phyloP scores from a whole-genome alignment of 495 filamentous ascomycete species.

The Penicillium cosmopolitanum region DNA sequence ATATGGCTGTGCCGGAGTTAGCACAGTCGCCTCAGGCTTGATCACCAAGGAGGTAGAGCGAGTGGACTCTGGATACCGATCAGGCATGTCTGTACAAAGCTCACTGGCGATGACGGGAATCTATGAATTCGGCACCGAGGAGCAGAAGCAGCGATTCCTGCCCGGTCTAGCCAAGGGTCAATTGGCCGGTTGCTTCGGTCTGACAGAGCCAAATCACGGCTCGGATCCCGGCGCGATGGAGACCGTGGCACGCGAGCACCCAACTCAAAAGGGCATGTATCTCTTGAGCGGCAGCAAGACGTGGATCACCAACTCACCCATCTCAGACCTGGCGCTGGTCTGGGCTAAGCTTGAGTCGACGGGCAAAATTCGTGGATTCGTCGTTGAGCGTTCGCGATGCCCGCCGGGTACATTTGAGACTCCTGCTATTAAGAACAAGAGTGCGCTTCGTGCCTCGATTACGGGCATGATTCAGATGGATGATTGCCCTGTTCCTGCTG shows the following conservation, averaged over 20 bases:
- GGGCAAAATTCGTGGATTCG: conserved; percentile 93
- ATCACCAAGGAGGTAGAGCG: conserved; percentile 96
- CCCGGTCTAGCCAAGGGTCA: conserved; percentile 86
- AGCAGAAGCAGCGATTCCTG: conserved; percentile 88
- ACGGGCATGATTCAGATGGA: conserved; percentile 99
- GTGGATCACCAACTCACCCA: conserved; percentile 98
- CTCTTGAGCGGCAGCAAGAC: conserved; percentile 87
- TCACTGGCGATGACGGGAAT: conserved; percentile 97
- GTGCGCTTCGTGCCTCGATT: conserved; percentile 86
- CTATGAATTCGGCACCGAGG: conserved; percentile 84
- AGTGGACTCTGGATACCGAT: conserved; percentile 93
- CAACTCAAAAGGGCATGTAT: conserved; percentile 83
- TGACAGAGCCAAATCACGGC: conserved; percentile 97
- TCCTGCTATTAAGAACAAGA: conserved; percentile 93
- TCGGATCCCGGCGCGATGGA: conserved; percentile 98
- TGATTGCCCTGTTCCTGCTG: conserved; percentile 81
- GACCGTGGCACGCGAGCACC: conserved; percentile 81
- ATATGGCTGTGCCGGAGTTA: conserved; percentile 93
- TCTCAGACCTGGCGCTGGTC: conserved; percentile 86
- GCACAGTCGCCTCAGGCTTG: conserved; percentile 85
- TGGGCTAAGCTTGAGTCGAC: conserved; percentile 93
- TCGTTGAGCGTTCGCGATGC: conserved; percentile 80
- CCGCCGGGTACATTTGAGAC: conserved; percentile 89
- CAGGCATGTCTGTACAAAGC: conserved; percentile 94
- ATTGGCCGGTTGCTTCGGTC: conserved; percentile 85